These are phyloP conservation scores for Leishmania arabica DNA, from an alignment of 208 protist genomes.

Conservation along the genomic window DNA sequence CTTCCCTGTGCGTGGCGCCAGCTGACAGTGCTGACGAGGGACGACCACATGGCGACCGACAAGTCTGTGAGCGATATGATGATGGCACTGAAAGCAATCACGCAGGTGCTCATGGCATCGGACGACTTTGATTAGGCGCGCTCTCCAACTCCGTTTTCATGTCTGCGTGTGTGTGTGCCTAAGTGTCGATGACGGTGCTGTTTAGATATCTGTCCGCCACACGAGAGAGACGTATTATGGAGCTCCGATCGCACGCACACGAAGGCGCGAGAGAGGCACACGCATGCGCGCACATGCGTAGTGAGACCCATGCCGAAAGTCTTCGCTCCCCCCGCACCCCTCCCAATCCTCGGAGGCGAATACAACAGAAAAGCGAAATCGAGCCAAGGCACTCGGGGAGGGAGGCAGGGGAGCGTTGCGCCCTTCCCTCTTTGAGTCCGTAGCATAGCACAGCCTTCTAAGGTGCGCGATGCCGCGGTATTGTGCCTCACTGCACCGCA, in stretches of 20 bases:
- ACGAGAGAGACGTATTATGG: background rate
- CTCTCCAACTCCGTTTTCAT: too few relatives aligned
- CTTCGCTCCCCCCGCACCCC: background rate
- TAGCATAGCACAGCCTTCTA: background rate
- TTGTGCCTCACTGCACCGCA: background rate
- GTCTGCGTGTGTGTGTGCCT: background rate
- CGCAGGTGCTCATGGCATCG: constrained; percentile 78
- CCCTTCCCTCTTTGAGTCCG: background rate
- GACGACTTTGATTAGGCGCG: constrained; percentile 52
- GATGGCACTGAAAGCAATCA: constrained; percentile 65
- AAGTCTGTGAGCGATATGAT: constrained; percentile 54
- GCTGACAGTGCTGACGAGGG: constrained; percentile 45
- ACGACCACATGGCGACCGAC: constrained; percentile 64
- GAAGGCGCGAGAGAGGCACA: background rate
- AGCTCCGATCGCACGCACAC: background rate
- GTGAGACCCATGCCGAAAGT: background rate
- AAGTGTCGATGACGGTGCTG: background rate
- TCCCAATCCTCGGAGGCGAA: background rate
- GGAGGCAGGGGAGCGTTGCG: background rate
- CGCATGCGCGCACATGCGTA: background rate
- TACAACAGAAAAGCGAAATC: background rate
- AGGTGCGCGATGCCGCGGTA: background rate
- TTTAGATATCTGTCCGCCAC: too few relatives aligned
- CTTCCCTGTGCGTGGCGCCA: constrained; percentile 65
- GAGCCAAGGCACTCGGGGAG: background rate